Evolutionary conservation across 2,329 filamentous ascomycete genomes (phyloP), one percentile per base, ranked within the genome.

Genomic region (Phoma herbarum): DNA sequence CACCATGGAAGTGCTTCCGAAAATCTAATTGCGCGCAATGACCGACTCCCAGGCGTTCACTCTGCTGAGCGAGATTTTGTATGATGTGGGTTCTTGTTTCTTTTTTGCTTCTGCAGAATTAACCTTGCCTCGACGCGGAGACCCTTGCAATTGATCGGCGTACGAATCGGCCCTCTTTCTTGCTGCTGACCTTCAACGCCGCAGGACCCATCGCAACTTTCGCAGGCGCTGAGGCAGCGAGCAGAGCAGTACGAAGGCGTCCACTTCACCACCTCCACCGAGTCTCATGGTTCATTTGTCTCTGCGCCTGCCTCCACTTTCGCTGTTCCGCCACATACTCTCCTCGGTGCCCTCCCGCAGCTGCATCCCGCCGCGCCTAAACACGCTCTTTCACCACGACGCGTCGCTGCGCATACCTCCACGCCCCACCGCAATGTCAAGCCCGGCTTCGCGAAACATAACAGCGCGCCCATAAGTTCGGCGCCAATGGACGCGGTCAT

Each of bases 171-270:
- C 60, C 61, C 57, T 50, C 56, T 52, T 52, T 52, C 56, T n/a
- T 37, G 22, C 59, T 57, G 63, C 68, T 70, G 55, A 69, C 61
- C 31, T 47, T 35, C 57, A 44, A 60, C 67, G 61, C 65, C 61
- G 62, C 62, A 76, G 75, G 73, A 77, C 62, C 74, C 75, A 46
- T 75, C 69, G 14, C 72, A 75, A 63, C 72, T 77, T 25, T 77
- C 75, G 26, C 71, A 75, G 59, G 63, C 69, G 59, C 72, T 77
- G 50, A 57, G 67, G 66, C 71, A 76, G 68, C 74, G 74, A 41
- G 68, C 68, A 65, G 70, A 43, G 67, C 65, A 67, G 56, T 61
- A 58, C 66, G 39, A 51, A 48, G 50, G 58, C 33, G 37, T 71
- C 11, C 66, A 63, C 48, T 70, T 71, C 62, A 72, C 67, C 57